These are phyloP conservation scores for Kodamaea leandrae DNA, from an alignment of 805 yeast species.

Conservation along the genomic window DNA sequence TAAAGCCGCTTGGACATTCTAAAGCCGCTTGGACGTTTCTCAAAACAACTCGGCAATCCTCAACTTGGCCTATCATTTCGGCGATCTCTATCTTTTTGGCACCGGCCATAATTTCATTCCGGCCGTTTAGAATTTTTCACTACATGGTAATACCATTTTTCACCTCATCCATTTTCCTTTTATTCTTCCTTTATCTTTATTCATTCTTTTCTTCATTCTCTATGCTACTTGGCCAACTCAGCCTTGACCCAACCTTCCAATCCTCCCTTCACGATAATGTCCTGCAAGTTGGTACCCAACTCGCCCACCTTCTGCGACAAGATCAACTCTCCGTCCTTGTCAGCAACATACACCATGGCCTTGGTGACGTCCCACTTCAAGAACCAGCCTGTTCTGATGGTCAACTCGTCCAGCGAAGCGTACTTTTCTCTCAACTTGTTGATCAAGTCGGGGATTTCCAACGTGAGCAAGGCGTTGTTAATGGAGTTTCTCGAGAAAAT, in stretches of 20 bases:
- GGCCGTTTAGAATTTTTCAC: no score
- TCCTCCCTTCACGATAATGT: constrained; percentile 95
- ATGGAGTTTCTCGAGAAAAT: constrained; percentile 94
- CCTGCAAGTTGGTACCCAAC: constrained; percentile 92
- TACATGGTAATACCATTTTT: no score
- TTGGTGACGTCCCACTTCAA: constrained; percentile 90
- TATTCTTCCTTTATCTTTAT: neutral
- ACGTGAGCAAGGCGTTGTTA: constrained; percentile 90
- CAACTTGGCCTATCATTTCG: no score
- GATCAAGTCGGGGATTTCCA: constrained; percentile 89
- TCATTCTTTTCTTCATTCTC: neutral
- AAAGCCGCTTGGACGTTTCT: no score
- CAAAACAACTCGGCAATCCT: no score
- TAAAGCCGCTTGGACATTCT: no score
- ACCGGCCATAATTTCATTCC: no score
- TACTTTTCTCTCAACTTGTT: constrained; percentile 70
- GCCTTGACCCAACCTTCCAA: constrained; percentile 96
- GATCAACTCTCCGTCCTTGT: constrained; percentile 57
- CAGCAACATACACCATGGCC: constrained; percentile 76
- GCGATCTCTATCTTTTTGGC: no score
- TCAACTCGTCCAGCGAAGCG: constrained; percentile 60
- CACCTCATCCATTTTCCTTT: no score
- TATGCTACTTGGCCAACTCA: constrained; percentile 39
- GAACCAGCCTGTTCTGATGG: constrained; percentile 93
- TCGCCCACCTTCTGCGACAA: constrained; percentile 91